Evolutionary conservation across 2,329 filamentous ascomycete species (phyloP), one percentile per base, ranked within the genome.

Genomic region (Fusarium illudens): DNA sequence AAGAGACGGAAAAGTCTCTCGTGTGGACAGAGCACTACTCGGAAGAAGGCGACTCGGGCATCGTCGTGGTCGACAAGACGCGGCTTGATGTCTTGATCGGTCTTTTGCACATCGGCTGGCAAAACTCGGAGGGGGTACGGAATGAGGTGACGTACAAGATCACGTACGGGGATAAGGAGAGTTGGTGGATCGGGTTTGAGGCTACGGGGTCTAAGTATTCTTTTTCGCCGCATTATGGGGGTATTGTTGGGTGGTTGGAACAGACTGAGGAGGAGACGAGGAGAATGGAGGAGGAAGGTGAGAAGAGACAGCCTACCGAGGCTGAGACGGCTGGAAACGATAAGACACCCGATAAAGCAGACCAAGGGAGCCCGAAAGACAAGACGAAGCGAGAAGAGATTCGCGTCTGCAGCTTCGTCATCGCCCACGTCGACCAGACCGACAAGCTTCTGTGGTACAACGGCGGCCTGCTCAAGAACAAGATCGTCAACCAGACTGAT

Each of bases 91-190:
- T 82, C 3, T 39, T 84, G 12, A 73, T 80, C 11, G 81, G 75
- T 0, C 68, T 84, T 2, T 66, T 84, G 8, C 82, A 83, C 48
- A 71, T 75, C 0, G 78, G 75, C n/a, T 84, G 81, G 82, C 81
- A 83, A 65, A 84, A 84, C 52, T 78, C 77, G 2, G 68, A 75
- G 7, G 68, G 61, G 0, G 80, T 83, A 1, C 77, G 81, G 1
- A 77, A 81, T 4, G 72, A 79, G 25, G 74, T 79, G 10, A 82
- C 81, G 1, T 83, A 82, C 60, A 73, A 75, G 30, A 70, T 82
- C 27, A 80, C 75, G 0, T 79, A 83, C 20, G 82, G 82, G 0
- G 82, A 84, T 34, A 83, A 84, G 64, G 82, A 84, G 64, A 80
- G 76, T 1, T 84, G 77, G 75, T 84, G 81, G 82, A 73, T 84